Evolutionary conservation across 768 basidiomycete genomes (phyloP).

Genomic region (Tricholoma sp.): DNA sequence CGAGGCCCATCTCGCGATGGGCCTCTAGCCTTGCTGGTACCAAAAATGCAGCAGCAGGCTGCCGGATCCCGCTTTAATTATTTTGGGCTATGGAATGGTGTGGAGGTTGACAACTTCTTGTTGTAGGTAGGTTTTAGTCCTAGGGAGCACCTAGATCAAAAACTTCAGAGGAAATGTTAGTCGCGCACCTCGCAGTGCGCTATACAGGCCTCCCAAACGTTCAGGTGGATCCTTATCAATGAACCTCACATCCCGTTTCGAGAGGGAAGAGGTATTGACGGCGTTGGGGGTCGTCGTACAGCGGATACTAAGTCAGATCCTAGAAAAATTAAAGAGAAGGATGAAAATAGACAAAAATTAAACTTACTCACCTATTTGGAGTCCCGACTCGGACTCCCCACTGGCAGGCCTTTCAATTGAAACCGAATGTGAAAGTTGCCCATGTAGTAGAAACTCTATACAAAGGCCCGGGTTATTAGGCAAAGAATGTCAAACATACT

Average conservation of each 20-base stretch:
- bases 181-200: not conserved
- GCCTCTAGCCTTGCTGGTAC: too few relatives aligned
- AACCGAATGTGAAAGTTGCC: not conserved
- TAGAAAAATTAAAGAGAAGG: not conserved
- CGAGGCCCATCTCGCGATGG: too few relatives aligned
- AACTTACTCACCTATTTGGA: not conserved
- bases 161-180: not conserved
- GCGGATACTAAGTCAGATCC: not conserved
- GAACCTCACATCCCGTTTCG: not conserved
- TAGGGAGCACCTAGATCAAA: too few relatives aligned
- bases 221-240: not conserved
- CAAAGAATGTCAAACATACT: too few relatives aligned
- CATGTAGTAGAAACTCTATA: not conserved
- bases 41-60: too few relatives aligned
- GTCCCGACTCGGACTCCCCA: too few relatives aligned
- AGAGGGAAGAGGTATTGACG: not conserved
- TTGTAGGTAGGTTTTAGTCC: too few relatives aligned
- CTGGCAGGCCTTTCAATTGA: too few relatives aligned
- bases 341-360: not conserved
- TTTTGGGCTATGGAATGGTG: too few relatives aligned
- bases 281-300: not conserved
- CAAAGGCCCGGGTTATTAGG: too few relatives aligned
- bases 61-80: too few relatives aligned
- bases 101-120: too few relatives aligned
- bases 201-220: not conserved